A percentile compares a stretch with the other conserved stretches of the same genome.
phyloP scores from a whole-genome alignment of 2,329 filamentous ascomycete genomes.

The Xylaria sp. region DNA sequence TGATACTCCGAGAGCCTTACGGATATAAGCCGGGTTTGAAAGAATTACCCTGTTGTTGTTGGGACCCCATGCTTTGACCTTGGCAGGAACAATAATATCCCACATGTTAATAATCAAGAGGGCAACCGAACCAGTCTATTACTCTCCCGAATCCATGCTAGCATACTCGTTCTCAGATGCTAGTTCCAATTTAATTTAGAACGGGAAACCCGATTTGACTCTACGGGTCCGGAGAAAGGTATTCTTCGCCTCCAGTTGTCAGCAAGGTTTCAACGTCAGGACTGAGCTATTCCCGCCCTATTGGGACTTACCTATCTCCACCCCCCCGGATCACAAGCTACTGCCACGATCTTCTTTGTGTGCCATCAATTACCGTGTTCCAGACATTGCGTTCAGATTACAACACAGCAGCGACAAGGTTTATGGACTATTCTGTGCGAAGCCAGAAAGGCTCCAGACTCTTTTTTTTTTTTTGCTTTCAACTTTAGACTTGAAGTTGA shows the following conservation, averaged over 20 bases:
- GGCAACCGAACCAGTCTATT: not conserved
- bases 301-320: not conserved
- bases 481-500: not conserved
- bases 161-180: not conserved
- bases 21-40: slow-evolving; percentile 30
- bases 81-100: slow-evolving; percentile 4
- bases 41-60: not conserved
- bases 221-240: not conserved
- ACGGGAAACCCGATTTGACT: slow-evolving; percentile 5
- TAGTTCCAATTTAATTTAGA: not conserved
- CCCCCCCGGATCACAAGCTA: not conserved
- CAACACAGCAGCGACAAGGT: not conserved
- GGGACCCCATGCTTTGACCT: slow-evolving; percentile 9
- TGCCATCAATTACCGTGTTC: not conserved
- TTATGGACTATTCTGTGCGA: not conserved
- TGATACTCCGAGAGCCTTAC: slow-evolving; percentile 4
- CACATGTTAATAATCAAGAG: slow-evolving; percentile 2
- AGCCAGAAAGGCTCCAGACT: not conserved
- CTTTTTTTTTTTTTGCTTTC: too few relatives aligned
- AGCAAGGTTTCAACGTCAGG: not conserved
- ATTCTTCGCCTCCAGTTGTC: not conserved
- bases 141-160: not conserved
- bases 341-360: not conserved
- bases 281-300: not conserved
- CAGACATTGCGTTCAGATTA: not conserved